These are phyloP conservation scores for Fomitopsis betulina DNA, from an alignment of 1,284 basidiomycete genomes.

Conservation along the genomic window DNA sequence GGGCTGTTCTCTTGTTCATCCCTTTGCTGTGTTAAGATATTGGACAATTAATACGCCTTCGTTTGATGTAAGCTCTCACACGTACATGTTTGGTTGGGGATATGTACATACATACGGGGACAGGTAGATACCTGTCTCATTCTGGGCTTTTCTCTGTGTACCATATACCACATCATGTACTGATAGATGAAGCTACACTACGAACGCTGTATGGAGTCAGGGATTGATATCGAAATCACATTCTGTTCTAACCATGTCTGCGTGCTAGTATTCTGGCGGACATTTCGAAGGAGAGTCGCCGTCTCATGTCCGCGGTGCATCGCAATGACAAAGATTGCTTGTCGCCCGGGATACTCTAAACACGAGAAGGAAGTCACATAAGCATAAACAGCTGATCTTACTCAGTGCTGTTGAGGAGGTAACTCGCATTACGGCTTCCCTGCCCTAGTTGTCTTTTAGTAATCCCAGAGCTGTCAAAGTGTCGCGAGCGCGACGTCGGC, in stretches of 20 bases:
- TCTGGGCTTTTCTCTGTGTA: neutral
- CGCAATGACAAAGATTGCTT: neutral
- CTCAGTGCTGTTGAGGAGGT: neutral
- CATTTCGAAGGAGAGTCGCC: neutral
- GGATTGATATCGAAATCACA: neutral
- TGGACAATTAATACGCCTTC: neutral
- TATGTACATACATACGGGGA: neutral
- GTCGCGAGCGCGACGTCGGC: neutral
- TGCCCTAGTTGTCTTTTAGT: neutral
- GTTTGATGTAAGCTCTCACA: neutral
- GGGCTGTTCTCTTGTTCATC: neutral
- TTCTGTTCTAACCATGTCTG: neutral
- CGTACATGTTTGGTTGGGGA: neutral
- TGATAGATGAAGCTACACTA: neutral
- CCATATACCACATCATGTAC: neutral
- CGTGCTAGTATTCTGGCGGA: neutral
- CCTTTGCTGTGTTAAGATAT: neutral
- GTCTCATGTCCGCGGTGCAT: neutral
- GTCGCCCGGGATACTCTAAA: too few species aligned
- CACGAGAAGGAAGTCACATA: too few species aligned
- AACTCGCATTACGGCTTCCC: neutral
- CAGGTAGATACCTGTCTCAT: neutral
- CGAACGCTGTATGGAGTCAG: neutral
- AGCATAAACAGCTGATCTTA: neutral
- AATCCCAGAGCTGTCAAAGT: neutral